Conservation (phyloP, 2,329 filamentous ascomycete species). For the Ophiocordyceps camponoti-saundersi region DNA sequence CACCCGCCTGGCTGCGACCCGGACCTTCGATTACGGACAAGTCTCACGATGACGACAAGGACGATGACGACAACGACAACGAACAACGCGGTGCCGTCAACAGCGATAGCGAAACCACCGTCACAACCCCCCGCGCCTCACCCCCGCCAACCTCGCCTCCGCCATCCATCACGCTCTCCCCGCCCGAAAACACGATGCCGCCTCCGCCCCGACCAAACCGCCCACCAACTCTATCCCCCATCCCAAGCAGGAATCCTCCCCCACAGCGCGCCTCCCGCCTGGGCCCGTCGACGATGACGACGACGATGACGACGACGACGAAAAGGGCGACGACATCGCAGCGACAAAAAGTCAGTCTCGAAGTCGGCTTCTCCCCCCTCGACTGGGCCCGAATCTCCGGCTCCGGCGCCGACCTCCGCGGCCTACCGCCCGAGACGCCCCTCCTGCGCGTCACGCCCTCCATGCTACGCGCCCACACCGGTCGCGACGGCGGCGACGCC, state of each 20-base stretch:
- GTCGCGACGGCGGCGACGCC: constrained; percentile 68
- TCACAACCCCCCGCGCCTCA: no score
- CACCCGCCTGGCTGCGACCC: constrained; percentile 28
- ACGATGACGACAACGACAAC: neutral
- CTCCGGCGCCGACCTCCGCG: constrained; percentile 50
- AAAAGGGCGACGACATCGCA: neutral
- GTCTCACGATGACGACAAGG: neutral
- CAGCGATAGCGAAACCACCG: no score
- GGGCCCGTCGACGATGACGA: neutral
- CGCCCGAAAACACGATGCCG: no score
- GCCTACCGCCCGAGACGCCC: constrained; percentile 30
- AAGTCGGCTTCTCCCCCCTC: constrained; percentile 25
- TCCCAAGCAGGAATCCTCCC: neutral
- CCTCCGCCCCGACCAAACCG: no score
- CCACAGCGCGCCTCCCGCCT: neutral
- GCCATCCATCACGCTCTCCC: no score
- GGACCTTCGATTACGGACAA: neutral
- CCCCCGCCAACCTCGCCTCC: no score
- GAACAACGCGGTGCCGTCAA: neutral
- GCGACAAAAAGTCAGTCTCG: neutral
- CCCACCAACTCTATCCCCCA: neutral
- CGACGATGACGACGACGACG: neutral
- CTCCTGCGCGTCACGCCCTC: constrained; percentile 66
- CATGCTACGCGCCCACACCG: constrained; percentile 62
- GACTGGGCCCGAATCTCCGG: constrained; percentile 79